These are phyloP conservation scores for Wickerhamomyces alni DNA, from an alignment of 805 yeast species.

Conservation along the genomic window DNA sequence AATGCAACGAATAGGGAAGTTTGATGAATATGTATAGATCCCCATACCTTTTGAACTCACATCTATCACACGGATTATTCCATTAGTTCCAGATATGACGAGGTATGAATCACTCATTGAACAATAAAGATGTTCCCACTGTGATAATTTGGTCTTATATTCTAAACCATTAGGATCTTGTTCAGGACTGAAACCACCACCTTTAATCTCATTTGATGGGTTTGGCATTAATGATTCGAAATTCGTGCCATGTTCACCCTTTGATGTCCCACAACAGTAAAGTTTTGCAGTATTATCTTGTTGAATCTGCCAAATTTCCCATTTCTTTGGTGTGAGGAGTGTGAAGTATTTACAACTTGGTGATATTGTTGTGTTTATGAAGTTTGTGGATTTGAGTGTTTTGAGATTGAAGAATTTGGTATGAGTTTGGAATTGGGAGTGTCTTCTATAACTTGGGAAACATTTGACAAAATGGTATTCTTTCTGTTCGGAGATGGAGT, in stretches of 20 bases:
- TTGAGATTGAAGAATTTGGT: constrained; percentile 41
- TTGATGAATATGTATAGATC: constrained; percentile 61
- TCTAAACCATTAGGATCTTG: constrained; percentile 10
- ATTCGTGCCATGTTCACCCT: constrained; percentile 60
- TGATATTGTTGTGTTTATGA: constrained; percentile 52
- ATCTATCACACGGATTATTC: constrained; percentile 63
- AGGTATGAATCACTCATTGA: constrained; percentile 50
- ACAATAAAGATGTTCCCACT: constrained; percentile 60
- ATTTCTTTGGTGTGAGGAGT: constrained; percentile 57
- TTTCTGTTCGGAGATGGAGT: constrained; percentile 29
- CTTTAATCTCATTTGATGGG: constrained; percentile 9
- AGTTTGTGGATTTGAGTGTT: constrained; percentile 30
- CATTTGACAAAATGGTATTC: constrained; percentile 71
- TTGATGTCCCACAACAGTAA: constrained; percentile 59
- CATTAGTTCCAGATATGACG: constrained; percentile 65
- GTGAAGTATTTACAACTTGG: constrained; percentile 62
- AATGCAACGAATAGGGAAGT: constrained; percentile 74
- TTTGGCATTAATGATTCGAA: constrained; percentile 30
- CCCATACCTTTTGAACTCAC: constrained; percentile 51
- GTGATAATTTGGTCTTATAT: constrained; percentile 26
- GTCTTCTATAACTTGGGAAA: constrained; percentile 74
- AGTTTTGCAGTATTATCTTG: constrained; percentile 46
- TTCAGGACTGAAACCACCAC: constrained; percentile 9
- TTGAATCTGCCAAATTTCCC: constrained; percentile 65
- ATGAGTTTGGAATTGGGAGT: constrained; percentile 48